Evolutionary conservation across 192 early-diverging fungal genomes (phyloP), one percentile per base, ranked within the genome.

Genomic region (Umbelopsis ramanniana): DNA sequence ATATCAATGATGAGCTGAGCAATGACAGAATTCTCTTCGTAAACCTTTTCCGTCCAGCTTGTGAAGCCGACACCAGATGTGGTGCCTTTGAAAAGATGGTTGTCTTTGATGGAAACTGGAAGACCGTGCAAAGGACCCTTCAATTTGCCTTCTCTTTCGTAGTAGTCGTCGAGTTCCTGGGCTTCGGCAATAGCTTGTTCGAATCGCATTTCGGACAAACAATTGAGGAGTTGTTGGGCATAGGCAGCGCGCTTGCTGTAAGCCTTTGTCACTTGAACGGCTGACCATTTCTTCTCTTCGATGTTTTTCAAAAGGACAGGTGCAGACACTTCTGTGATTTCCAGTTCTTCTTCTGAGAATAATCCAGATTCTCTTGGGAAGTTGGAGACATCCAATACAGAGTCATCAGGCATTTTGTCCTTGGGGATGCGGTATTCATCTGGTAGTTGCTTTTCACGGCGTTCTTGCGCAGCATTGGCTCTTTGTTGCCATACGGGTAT

Each of bases 341-440:
- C 12, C 12, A 63, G 57, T 63, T 63, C 57, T 37, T 63, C 29
- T 11, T 29, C 57, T 19, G 57, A 35, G 33, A 38, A 63, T 37
- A 63, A 37, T 4, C 57, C 57, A n/a, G 57, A 63, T n/a, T 63
- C 57, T 63, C 33, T 63, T 0, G 57, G 57, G 17, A 63, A 63
- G n/a, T 63, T 63, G 33, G 57, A 63, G 33, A 63, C 57, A 35
- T 63, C 57, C 33, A 35, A 35, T 6, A 63, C 57, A 38, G 57
- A 63, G 26, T 63, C 57, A 0, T 11, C 57, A 3, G 57, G 57
- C 57, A 63, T 63, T 14, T 37, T 63, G 15, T 63, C 57, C 57
- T 63, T 63, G 57, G 57, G 57, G 35, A 63, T 63, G 11, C 57
- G 57, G 15, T 63, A 63, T 63, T 63, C 57, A 11, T 63, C 57